Percentiles rank a stretch among this genome's conserved stretches.
Conservation (phyloP, 148 eudicot genomes). For the Simmondsia chinensis region DNA sequence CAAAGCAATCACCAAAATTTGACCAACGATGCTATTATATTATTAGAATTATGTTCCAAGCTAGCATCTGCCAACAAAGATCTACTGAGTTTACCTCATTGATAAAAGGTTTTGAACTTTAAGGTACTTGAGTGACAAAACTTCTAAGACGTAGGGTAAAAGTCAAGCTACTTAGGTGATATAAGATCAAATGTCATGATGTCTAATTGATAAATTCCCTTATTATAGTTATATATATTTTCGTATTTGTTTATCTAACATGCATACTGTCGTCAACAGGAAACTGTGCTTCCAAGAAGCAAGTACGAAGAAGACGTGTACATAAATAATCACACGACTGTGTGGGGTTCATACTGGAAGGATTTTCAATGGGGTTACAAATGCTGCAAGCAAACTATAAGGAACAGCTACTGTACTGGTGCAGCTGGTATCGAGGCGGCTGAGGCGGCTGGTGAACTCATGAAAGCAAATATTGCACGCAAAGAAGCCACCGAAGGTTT, state of each 20-base stretch:
- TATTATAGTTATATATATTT: background rate
- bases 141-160: too few relatives aligned
- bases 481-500: conserved; percentile 81
- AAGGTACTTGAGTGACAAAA: too few relatives aligned
- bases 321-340: conserved; percentile 64
- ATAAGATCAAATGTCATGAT: too few relatives aligned
- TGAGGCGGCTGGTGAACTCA: conserved; percentile 75
- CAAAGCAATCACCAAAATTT: too few relatives aligned
- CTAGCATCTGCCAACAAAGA: too few relatives aligned
- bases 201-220: too few relatives aligned
- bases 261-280: conserved; percentile 24
- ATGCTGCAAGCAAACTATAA: conserved; percentile 63
- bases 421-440: conserved; percentile 97
- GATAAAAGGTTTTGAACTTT: too few relatives aligned
- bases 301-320: conserved; percentile 88
- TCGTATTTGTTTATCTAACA: background rate
- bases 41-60: too few relatives aligned
- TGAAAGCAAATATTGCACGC: conserved; percentile 90
- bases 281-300: conserved; percentile 63
- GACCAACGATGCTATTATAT: too few relatives aligned
- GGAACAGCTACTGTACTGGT: conserved; percentile 88
- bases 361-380: conserved; percentile 93
- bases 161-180: too few relatives aligned
- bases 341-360: conserved; percentile 96
- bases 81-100: too few relatives aligned